Conservation (phyloP, 805 yeast genomes). For the Blastobotrys muscicola region DNA sequence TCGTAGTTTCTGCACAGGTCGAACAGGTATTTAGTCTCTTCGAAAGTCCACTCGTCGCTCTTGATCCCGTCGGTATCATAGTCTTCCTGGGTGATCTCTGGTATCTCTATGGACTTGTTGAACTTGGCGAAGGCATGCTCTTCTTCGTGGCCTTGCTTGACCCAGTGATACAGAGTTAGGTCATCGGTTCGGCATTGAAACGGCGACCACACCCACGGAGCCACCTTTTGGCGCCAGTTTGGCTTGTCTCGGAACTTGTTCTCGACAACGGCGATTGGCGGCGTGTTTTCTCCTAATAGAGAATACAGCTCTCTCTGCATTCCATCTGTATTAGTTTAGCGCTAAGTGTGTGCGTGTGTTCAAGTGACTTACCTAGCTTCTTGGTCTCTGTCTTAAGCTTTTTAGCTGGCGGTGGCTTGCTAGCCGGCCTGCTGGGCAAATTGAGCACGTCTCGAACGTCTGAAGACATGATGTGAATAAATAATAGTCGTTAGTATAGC, state of each 20-base stretch:
- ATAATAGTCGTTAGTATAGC: no score
- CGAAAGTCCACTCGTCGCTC: constrained; percentile 55
- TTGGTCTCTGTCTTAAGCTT: constrained; percentile 14
- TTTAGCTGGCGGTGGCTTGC: constrained; percentile 15
- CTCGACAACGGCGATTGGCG: constrained; percentile 59
- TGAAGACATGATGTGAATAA: constrained; percentile 11
- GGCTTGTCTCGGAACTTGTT: constrained; percentile 55
- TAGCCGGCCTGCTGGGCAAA: constrained; percentile 17
- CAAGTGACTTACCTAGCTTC: constrained; percentile 2
- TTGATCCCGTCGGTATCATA: constrained; percentile 33
- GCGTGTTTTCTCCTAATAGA: constrained; percentile 83
- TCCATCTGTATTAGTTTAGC: constrained; percentile 35
- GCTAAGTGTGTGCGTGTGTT: constrained; percentile 1
- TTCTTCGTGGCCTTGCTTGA: constrained; percentile 51
- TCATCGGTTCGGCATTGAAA: constrained; percentile 50
- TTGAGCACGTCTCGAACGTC: constrained; percentile 27
- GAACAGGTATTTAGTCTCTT: constrained; percentile 74
- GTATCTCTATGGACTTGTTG: constrained; percentile 59
- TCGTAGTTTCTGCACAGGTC: constrained; percentile 46
- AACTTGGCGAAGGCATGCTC: constrained; percentile 68
- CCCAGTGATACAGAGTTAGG: constrained; percentile 72
- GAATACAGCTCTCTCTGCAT: constrained; percentile 86
- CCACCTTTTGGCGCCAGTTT: constrained; percentile 47
- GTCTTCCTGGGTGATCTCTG: constrained; percentile 54
- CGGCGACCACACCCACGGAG: constrained; percentile 71